Conservation (phyloP, 257 asterid species). For the Rehmannia glutinosa region DNA sequence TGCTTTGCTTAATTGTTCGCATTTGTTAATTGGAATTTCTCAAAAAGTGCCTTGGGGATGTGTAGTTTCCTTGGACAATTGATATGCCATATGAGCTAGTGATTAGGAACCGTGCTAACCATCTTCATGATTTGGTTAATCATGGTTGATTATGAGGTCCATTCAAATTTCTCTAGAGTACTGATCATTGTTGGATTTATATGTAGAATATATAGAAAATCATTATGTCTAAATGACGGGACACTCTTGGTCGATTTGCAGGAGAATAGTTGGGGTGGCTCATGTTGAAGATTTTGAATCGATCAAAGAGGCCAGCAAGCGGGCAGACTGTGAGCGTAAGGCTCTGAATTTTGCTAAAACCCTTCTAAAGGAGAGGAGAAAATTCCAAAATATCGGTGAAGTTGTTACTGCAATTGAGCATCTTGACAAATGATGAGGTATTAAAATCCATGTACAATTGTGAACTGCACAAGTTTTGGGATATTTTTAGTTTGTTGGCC, state of each 20-base stretch:
- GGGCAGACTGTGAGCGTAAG: slow-evolving; percentile 81
- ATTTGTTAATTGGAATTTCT: neutral
- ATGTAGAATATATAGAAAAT: neutral
- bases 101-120: too few relatives aligned
- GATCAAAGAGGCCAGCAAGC: slow-evolving; percentile 49
- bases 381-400: slow-evolving; percentile 50
- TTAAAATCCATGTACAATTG: too few relatives aligned
- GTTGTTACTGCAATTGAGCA: slow-evolving; percentile 65
- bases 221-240: neutral
- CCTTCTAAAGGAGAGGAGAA: slow-evolving; percentile 64
- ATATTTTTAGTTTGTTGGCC: too few relatives aligned
- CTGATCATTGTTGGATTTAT: neutral
- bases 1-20: neutral
- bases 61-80: too few relatives aligned
- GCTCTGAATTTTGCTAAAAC: slow-evolving; percentile 74
- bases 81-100: too few relatives aligned
- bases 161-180: neutral
- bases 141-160: neutral
- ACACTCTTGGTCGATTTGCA: slow-evolving; percentile 24
- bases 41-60: too few relatives aligned
- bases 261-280: slow-evolving; percentile 97
- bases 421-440: slow-evolving; percentile 20
- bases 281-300: slow-evolving; percentile 96
- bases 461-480: too few relatives aligned
- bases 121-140: too few relatives aligned